phyloP scores from a whole-genome alignment of 179 eudicot species.

The Carnegiea gigantea region DNA sequence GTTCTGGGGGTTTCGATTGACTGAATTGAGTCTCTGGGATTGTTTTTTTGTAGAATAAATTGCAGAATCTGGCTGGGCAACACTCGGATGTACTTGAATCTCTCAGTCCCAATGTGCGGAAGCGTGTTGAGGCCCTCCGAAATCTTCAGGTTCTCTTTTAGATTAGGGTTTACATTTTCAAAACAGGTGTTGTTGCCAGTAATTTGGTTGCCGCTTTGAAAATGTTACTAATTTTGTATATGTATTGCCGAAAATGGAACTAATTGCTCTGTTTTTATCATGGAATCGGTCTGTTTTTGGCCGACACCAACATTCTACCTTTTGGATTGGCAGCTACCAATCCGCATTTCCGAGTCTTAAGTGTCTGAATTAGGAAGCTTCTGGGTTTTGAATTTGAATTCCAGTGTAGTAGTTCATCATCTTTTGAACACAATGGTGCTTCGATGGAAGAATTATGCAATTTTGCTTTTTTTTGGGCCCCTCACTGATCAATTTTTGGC shows the following conservation, averaged over 20 bases:
- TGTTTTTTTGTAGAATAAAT: constrained; percentile 47
- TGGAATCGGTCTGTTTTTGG: too few species aligned
- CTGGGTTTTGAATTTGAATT: background rate
- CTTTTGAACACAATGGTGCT: background rate
- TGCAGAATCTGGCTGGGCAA: constrained; percentile 73
- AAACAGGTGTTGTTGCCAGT: too few species aligned
- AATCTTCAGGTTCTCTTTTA: constrained; percentile 55
- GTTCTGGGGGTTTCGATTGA: background rate
- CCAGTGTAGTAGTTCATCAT: background rate
- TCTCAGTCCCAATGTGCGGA: constrained; percentile 57
- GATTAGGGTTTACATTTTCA: too few species aligned
- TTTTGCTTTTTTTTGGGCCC: background rate
- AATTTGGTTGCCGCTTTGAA: background rate
- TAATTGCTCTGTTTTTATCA: background rate
- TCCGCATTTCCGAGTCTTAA: background rate
- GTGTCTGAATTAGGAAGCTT: background rate
- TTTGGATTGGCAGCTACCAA: background rate
- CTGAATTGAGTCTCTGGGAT: background rate
- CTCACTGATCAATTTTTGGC: too few species aligned
- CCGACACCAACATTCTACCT: too few species aligned
- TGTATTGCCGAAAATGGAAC: background rate
- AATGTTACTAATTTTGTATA: too few species aligned
- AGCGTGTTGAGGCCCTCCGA: constrained; percentile 73
- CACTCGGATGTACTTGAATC: constrained; percentile 62
- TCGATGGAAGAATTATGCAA: background rate